Base-by-base conservation (phyloP, 192 early-diverging fungal genomes). In the Phlyctochytrium bullatum region DNA sequence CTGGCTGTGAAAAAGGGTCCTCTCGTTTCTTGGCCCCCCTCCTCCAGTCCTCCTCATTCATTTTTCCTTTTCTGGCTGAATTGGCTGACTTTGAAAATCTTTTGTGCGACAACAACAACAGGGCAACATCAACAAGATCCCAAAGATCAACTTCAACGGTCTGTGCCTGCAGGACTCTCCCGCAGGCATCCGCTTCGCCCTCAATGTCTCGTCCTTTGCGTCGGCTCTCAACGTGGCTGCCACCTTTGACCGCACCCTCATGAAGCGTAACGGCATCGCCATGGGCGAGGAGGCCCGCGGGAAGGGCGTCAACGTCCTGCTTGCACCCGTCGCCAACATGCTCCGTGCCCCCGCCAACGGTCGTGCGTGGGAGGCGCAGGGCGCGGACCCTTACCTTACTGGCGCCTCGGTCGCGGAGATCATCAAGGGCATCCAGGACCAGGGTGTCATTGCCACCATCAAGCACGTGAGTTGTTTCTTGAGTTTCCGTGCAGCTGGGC, bases 131-230 rank as follows among this genome's bases (percentile, higher is more conserved):
- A 52, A 31, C 40, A 16, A 28, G 24, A 59, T 82, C 61, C 57
- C 61, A 25, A 54, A 72, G 20, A 62, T 68, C 24, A 52, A 34
- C 24, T 84, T 81, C 67, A 62, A 67, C 35, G 71, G 74, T 17
- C 67, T 88, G 28, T 86, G 83, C 72, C 65, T 88, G 14, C 86
- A 88, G 63, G 86, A 88, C 66, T 30, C 67, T 10, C 86, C 86
- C 32, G 54, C 74, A 25, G 81, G 80, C 47, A 62, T 86, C 28
- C 75, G 84, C 28, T 75, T 76, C 25, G 76, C 82, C 4, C 35
- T 61, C 47, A 67, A 67, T 47, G 68, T 78, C 31, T 79, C 83
- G 30, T 71, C 62, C 10, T 47, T 47, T 20, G 6, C 40, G 20
- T 14, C 40, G 6, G 10, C 6, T 14, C 6, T 6, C 52, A 88